Evolutionary conservation across 2,329 filamentous ascomycete species (phyloP), one percentile per base, ranked within the genome.

Genomic region (Colletotrichum euphorbiae): DNA sequence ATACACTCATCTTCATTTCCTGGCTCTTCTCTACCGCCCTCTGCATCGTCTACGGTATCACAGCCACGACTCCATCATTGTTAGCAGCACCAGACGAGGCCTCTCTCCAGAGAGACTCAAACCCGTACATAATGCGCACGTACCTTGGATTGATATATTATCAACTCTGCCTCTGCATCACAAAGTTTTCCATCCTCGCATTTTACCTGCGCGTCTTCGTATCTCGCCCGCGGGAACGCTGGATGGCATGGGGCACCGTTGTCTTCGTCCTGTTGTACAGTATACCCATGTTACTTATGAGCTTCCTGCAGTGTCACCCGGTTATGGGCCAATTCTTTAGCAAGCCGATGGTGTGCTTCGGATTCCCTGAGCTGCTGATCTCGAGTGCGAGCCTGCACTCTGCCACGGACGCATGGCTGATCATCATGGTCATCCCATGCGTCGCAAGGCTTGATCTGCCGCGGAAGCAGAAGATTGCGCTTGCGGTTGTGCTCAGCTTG

Each of bases 311-410:
- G 67, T 85, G 83, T 74, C 74, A 76, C 57, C 81, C 81, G 6
- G 76, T 75, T 69, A 74, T 77, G 12, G 78, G 77, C 8, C 73
- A 78, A 54, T 78, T 79, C 67, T 74, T 75, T n/a, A 79, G 80
- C 33, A 64, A 60, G 2, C 76, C 75, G 0, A 73, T 78, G 62
- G n/a, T 51, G 13, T 84, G 82, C 71, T 77, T 82, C 62, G 73
- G 80, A 51, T 76, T 82, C 63, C 78, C 78, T 50, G 77, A 79
- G 24, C 77, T 84, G 13, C 78, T 80, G 36, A 82, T 83, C 73
- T 73, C 78, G 21, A 81, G 80, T 38, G 80, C 82, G 1, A 77
- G 74, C 1, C 77, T 85, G 52, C 83, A 84, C 69, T 82, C 84
- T n/a, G 75, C 75, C 3, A 78, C 84, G 28, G 85, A 86, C 70